Base-by-base conservation (phyloP, 176 grass and related monocot species). In the Eleusine coracana region DNA sequence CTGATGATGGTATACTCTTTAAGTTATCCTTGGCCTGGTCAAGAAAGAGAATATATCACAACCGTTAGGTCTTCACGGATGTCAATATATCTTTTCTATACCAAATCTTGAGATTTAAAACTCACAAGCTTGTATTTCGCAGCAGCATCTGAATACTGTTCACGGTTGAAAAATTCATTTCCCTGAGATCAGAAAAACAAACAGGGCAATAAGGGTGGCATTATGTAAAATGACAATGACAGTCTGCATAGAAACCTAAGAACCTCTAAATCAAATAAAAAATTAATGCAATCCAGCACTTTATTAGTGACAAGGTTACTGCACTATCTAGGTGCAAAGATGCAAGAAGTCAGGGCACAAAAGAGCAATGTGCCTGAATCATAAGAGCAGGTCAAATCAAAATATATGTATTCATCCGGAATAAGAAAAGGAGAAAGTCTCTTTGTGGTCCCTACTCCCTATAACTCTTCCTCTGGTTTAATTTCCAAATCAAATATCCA, bases 111-210 rank as follows among this genome's bases (percentile, higher is more conserved):
- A 21, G 48, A 25, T 69, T 75, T 29, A 66, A 70, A 85, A 90
- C 93, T 23, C 90, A 99, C 96, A 70, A 87, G 93, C 48, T 91
- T 96, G 75, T 99, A 99, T 78, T 99, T 99, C 31, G 87, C 74
- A 73, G 91, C 88, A 83, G 96, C 96, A 74, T 94, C 93, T 15
- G 52, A 27, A 84, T 92, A 99, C 87, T 94, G 73, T 20, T 86
- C 96, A 76, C 13, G 48, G 70, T 78, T 94, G 79, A 96, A 93
- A 83, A 99, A 87, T 81, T 92, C 93, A 76, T 96, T 99, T 25
- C 96, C 96, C 96, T 99, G 80, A 73, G 60, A 69, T 54, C 28
- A 51, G 23, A 13, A 62, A 74, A 58, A 68, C 74, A 89, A 74
- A 23, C 20, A 65, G 3, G 78, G 69, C 8, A 75, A 71, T 72